phyloP scores from a whole-genome alignment of 345 rosid genomes.

The Raphanus raphanistrum region DNA sequence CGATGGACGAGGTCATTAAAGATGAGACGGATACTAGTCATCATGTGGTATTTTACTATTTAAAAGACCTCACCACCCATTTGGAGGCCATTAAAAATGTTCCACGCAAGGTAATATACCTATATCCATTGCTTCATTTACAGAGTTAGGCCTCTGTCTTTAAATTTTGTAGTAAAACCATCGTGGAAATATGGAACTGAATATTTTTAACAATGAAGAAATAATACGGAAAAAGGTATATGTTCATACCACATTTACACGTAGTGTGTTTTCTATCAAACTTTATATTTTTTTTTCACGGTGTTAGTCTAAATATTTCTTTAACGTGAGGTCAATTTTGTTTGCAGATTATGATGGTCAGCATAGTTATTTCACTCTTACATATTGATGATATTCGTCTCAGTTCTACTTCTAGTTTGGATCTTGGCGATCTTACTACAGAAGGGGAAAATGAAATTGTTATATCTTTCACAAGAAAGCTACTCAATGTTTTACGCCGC shows the following conservation, averaged over 20 bases:
- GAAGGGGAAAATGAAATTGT: conserved; percentile 74
- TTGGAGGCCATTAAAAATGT: conserved; percentile 72
- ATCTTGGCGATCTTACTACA: conserved; percentile 43
- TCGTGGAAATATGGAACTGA: conserved; percentile 2
- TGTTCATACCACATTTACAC: conserved; percentile 4
- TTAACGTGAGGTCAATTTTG: conserved; percentile 36
- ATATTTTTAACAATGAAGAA: not conserved
- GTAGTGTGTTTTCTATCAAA: conserved; percentile 6
- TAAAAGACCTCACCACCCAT: conserved; percentile 74
- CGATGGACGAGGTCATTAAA: conserved; percentile 54
- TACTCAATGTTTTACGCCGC: conserved; percentile 65
- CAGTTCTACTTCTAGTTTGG: conserved; percentile 53
- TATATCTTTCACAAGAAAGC: conserved; percentile 69
- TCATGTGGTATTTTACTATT: conserved; percentile 58
- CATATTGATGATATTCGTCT: conserved; percentile 80
- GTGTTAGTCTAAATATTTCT: not conserved
- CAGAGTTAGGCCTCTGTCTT: conserved; percentile 1
- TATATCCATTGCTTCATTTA: not conserved
- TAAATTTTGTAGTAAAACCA: not conserved
- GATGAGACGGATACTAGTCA: conserved; percentile 54
- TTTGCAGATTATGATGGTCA: conserved; percentile 92
- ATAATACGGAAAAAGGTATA: not conserved
- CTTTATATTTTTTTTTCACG: not conserved
- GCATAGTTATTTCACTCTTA: conserved; percentile 77
- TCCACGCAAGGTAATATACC: conserved; percentile 74